Conservation (phyloP, 2,329 filamentous ascomycete species). For the Aspergillus luchuensis region DNA sequence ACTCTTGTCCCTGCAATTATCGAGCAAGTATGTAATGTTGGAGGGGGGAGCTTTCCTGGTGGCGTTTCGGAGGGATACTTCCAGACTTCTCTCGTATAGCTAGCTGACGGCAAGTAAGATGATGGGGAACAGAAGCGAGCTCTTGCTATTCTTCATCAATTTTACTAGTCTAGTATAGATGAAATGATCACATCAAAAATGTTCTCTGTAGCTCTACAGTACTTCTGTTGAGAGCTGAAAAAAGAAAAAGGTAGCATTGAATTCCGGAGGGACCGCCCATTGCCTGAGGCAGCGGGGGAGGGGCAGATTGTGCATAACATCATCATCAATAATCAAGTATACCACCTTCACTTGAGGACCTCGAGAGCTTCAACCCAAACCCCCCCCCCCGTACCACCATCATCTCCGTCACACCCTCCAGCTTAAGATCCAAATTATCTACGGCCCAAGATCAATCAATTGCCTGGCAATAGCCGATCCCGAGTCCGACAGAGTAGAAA, state of each 20-base stretch:
- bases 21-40: background rate
- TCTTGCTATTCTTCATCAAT: too few species aligned
- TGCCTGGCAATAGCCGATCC: background rate
- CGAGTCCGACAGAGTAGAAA: background rate
- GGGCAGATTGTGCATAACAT: background rate
- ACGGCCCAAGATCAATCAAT: background rate
- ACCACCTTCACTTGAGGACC: too few species aligned
- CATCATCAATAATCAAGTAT: background rate
- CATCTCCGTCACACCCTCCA: too few species aligned
- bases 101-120: background rate
- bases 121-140: too few species aligned
- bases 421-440: too few species aligned
- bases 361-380: too few species aligned
- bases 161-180: too few species aligned
- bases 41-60: background rate
- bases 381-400: too few species aligned
- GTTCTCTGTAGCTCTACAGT: background rate
- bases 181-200: background rate
- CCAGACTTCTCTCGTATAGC: background rate
- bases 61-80: background rate
- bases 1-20: too few species aligned
- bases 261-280: conserved; percentile 12
- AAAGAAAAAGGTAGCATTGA: background rate
- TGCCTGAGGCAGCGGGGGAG: conserved; percentile 10
- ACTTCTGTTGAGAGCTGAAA: background rate